Evolutionary conservation across 805 yeast genomes (phyloP).

Genomic region (Candida oleophila): DNA sequence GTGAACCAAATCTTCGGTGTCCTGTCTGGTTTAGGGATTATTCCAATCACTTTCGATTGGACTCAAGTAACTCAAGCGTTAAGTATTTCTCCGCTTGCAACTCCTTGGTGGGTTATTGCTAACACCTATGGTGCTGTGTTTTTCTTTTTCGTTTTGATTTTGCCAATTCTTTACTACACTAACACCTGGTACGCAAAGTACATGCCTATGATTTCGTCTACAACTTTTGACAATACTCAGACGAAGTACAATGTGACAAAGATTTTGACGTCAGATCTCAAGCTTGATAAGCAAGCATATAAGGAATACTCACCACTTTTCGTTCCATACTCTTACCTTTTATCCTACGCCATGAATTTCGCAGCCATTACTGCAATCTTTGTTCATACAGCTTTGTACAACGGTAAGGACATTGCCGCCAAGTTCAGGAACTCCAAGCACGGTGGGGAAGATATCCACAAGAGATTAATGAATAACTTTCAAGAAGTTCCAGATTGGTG

Average conservation of each 20-base stretch:
- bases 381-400: constrained; percentile 10
- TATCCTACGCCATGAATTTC: constrained; percentile 11
- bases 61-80: constrained; percentile 12
- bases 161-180: constrained; percentile 21
- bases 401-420: constrained; percentile 17
- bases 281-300: constrained; percentile 11
- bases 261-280: constrained; percentile 13
- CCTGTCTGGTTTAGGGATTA: constrained; percentile 11
- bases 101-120: constrained; percentile 16
- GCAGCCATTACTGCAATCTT: constrained; percentile 13
- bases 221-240: constrained; percentile 15
- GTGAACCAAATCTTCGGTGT: constrained; percentile 13
- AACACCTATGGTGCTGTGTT: constrained; percentile 17
- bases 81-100: constrained; percentile 17
- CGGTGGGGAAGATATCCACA: constrained; percentile 24
- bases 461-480: constrained; percentile 28
- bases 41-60: constrained; percentile 15
- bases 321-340: constrained; percentile 12
- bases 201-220: constrained; percentile 19
- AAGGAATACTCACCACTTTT: constrained; percentile 15
- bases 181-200: constrained; percentile 23
- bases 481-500: constrained; percentile 39
- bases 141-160: constrained; percentile 18
- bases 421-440: constrained; percentile 13
- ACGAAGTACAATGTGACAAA: constrained; percentile 13